Evolutionary conservation across 345 rosid species (phyloP), one percentile per base, ranked within the genome.

Genomic region (Psidium guajava): DNA sequence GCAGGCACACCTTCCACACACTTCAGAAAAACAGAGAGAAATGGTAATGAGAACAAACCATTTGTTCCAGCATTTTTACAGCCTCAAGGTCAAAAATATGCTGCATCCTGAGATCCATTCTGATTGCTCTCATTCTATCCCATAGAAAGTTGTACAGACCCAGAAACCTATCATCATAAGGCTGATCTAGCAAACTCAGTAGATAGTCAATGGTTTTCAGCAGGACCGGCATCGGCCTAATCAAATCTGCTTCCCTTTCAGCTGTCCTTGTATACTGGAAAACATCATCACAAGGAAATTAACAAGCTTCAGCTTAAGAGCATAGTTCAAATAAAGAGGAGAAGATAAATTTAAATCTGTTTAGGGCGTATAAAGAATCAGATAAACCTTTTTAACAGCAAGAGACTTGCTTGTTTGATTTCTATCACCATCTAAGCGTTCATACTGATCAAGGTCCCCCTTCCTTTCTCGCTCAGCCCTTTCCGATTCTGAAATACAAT

Each of bases 51-150:
- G 82, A 54, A 91, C 91, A 83, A 75, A 97, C 99, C 99, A 97
- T 97, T 92, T 96, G 96, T 90, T 97, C 99, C 89, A 97, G 92
- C 94, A 97, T 94, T 59, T 94, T 92, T 82, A 95, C 93, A 84
- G 99, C 94, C 87, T 91, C 95, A 87, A 85, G 86, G 88, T 93
- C 92, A 87, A 97, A 97, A 83, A 96, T 96, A 87, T 97, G 99
- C 85, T 96, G 99, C 99, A 96, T 97, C 90, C 99, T 88, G 87
- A 97, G 92, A 87, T 97, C 99, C 98, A 97, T 95, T 81, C 99
- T 93, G 82, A 96, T 90, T 77, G 99, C 98, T 90, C 99, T 93
- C 99, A 97, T 96, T 90, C 99, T 93, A 91, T 97, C 99, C 99
- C 99, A 97, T 82, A 97, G 89, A 87, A 97, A 97, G 89, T 97